Evolutionary conservation across 305 asterid species (phyloP).

Genomic region (Rubia tinctorum): DNA sequence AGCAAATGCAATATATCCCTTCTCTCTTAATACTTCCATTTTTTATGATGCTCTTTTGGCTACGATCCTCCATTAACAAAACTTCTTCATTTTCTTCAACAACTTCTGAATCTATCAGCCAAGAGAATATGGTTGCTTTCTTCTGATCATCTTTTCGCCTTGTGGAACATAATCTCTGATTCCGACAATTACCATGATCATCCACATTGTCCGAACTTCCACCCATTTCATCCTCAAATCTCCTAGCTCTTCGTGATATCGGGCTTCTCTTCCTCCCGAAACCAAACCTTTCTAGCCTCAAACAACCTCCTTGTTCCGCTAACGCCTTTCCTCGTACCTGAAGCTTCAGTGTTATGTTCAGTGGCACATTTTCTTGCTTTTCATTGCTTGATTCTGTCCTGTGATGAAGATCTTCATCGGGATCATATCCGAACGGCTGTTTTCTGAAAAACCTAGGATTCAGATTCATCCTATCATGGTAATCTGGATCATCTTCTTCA

Average conservation of each 20-base stretch:
- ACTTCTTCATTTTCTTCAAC: conserved; percentile 32
- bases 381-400: background rate
- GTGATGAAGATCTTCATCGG: background rate
- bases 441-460: background rate
- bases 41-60: conserved; percentile 9
- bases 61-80: conserved; percentile 13
- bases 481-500: conserved; percentile 22
- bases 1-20: conserved; percentile 49
- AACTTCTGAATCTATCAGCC: conserved; percentile 41
- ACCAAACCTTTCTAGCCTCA: background rate
- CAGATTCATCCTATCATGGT: conserved; percentile 1
- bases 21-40: conserved; percentile 35
- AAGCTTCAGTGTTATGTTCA: background rate
- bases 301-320: conserved; percentile 1
- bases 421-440: conserved; percentile 3
- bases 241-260: conserved; percentile 15
- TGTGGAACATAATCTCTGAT: background rate
- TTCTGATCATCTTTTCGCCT: conserved; percentile 5
- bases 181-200: background rate
- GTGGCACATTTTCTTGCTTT: conserved; percentile 9
- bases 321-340: background rate
- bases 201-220: conserved; percentile 3
- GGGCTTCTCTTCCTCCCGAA: conserved; percentile 7
- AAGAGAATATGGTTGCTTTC: conserved; percentile 37
- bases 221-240: background rate